Evolutionary conservation across 192 early-diverging fungal species (phyloP).

Genomic region (Gryganskiella cystojenkinii): DNA sequence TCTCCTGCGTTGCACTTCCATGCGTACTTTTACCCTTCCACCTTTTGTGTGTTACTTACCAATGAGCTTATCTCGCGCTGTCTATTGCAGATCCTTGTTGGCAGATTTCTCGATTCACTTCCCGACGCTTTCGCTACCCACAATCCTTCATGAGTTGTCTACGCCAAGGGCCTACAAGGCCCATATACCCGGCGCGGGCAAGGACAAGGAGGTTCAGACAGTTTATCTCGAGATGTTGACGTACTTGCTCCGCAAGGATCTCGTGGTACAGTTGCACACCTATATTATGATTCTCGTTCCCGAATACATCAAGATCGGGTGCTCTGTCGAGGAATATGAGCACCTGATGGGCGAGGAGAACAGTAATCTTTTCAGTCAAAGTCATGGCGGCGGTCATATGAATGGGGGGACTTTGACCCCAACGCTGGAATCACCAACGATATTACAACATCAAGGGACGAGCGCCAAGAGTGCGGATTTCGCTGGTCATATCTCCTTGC

Average conservation of each 20-base stretch:
- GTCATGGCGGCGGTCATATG: too few relatives aligned
- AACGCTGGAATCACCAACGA: conserved; percentile 35
- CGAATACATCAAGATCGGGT: conserved; percentile 62
- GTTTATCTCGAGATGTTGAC: conserved; percentile 87
- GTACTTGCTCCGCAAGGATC: conserved; percentile 79
- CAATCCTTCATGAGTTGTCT: conserved; percentile 66
- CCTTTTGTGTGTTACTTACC: conserved; percentile 13
- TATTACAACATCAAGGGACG: not conserved
- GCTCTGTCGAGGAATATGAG: conserved; percentile 45
- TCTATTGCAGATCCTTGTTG: conserved; percentile 49
- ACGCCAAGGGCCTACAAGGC: conserved; percentile 66
- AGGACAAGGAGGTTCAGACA: conserved; percentile 69
- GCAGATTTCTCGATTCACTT: conserved; percentile 69
- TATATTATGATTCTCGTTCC: conserved; percentile 76
- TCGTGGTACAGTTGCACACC: conserved; percentile 86
- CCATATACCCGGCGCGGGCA: conserved; percentile 57
- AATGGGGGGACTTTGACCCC: conserved; percentile 32
- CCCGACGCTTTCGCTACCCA: conserved; percentile 65
- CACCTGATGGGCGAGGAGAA: conserved; percentile 35
- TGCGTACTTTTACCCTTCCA: not conserved
- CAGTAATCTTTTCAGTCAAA: too few relatives aligned
- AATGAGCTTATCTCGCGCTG: conserved; percentile 31
- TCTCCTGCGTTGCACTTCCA: too few relatives aligned
- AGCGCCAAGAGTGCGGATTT: conserved; percentile 53
- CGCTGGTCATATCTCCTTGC: conserved; percentile 4